Evolutionary conservation across 331 rosid species (phyloP), one percentile per base, ranked within the genome.

Genomic region (Acacia concinna): DNA sequence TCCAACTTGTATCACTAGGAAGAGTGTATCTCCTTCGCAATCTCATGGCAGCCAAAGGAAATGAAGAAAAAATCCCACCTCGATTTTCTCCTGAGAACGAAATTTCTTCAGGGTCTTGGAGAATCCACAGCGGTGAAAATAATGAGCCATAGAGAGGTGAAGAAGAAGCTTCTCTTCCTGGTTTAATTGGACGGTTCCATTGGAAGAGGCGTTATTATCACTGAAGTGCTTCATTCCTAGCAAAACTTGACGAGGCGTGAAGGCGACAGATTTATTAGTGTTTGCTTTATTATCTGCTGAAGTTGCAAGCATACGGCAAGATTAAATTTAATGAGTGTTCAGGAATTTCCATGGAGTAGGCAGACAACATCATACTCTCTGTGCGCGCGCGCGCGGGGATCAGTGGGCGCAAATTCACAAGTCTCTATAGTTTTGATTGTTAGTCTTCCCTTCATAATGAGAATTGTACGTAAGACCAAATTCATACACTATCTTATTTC

Each of bases 231-330:
- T 84, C 90, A 86, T 86, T 18, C 65, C 82, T 78, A 84, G 57
- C 59, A 81, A 13, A 67, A 86, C 86, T 79, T 84, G 87, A 10
- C 87, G 87, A 49, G 90, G 87, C 3, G 75, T 86, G 66, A 86
- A 86, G n/a, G 82, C 40, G 32, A 86, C 37, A 35, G 78, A 37
- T 27, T 21, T 43, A 4, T 21, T 37, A 2, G 37, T 37, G 12
- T 17, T 63, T 41, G 66, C 60, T 73, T 35, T 75, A 79, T 25
- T 18, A 23, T 23, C 13, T 10, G 83, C 4, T 63, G 23, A 81
- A 65, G 75, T 78, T 83, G 84, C 87, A 52, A 82, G 80, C 87
- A 84, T 86, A 31, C 78, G 85, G 40, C 43, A 25, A 40, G 51
- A n/a, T n/a, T n/a, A n/a, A n/a, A n/a, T n/a, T n/a, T n/a, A n/a